A percentile compares a stretch with the other conserved stretches of the same genome.
phyloP scores from a whole-genome alignment of 163 green algal species.

The Scenedesmus sp. region DNA sequence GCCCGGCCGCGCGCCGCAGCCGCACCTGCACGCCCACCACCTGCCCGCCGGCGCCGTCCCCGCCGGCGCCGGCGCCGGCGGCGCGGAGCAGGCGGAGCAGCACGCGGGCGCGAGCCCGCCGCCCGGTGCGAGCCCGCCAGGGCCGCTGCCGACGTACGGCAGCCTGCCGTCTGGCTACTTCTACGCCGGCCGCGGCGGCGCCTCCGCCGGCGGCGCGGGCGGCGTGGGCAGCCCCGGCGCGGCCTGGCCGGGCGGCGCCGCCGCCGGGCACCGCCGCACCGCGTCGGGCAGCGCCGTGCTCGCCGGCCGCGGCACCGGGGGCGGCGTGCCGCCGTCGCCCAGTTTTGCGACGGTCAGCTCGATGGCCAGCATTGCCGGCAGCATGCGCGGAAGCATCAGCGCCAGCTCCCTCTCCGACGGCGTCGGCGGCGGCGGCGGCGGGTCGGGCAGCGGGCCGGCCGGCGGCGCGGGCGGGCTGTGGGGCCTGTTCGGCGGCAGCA shows the following conservation, averaged over 20 bases:
- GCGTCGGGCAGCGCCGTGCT: background rate
- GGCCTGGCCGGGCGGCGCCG: background rate
- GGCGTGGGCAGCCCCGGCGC: background rate
- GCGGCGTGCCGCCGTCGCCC: background rate
- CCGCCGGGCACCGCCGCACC: background rate
- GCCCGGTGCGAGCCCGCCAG: background rate
- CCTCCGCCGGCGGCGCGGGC: background rate
- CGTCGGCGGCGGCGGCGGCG: too few relatives aligned
- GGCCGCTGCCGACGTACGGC: constrained; percentile 7
- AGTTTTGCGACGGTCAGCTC: constrained; percentile 38
- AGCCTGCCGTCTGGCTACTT: background rate
- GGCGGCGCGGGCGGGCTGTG: too few relatives aligned
- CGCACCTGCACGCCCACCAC: background rate
- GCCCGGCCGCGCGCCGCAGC: background rate
- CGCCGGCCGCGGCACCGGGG: background rate
- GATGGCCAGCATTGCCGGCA: constrained; percentile 28
- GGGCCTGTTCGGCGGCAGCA: constrained; percentile 4
- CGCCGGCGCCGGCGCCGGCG: background rate
- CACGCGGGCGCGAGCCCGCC: background rate
- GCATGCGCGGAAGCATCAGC: too few relatives aligned
- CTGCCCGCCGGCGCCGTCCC: background rate
- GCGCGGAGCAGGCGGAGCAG: constrained; percentile 7
- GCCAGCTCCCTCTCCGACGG: too few relatives aligned
- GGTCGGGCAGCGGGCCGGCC: too few relatives aligned
- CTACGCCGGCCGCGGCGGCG: constrained; percentile 18